Percentiles rank a stretch among this genome's conserved stretches.
These are phyloP conservation scores for Dimocarpus longan DNA, from an alignment of 345 rosid genomes.

Conservation along the genomic window DNA sequence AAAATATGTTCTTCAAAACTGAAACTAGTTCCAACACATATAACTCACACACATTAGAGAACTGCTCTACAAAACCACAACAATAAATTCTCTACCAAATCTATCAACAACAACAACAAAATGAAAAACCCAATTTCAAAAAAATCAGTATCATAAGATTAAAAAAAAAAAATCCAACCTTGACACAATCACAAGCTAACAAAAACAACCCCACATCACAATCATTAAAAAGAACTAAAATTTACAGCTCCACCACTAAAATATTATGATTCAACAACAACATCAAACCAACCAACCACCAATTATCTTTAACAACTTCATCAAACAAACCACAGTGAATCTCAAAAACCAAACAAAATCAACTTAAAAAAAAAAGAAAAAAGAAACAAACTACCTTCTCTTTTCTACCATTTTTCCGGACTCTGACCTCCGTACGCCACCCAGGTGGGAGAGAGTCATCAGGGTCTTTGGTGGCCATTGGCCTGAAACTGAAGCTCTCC, in stretches of 20 bases:
- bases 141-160: background rate
- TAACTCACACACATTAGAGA: background rate
- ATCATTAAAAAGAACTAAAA: background rate
- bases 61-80: background rate
- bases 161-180: conserved; percentile 22
- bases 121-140: background rate
- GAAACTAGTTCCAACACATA: background rate
- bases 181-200: conserved; percentile 1
- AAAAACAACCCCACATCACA: background rate
- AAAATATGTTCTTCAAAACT: background rate
- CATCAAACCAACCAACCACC: background rate
- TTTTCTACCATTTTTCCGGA: conserved; percentile 60
- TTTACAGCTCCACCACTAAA: conserved; percentile 9
- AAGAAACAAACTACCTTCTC: conserved; percentile 56
- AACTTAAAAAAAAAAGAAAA: background rate
- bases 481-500: conserved; percentile 25
- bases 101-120: background rate
- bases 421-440: conserved; percentile 59
- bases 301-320: conserved; percentile 21
- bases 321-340: conserved; percentile 12
- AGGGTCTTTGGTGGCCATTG: conserved; percentile 33
- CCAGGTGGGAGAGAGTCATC: conserved; percentile 57
- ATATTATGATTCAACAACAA: conserved; percentile 7
- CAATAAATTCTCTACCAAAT: background rate
- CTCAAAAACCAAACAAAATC: background rate